Percentiles rank a stretch among this genome's conserved stretches.
These are phyloP conservation scores for Aciculosporium take DNA, from an alignment of 2,329 filamentous ascomycete genomes.

Conservation along the genomic window DNA sequence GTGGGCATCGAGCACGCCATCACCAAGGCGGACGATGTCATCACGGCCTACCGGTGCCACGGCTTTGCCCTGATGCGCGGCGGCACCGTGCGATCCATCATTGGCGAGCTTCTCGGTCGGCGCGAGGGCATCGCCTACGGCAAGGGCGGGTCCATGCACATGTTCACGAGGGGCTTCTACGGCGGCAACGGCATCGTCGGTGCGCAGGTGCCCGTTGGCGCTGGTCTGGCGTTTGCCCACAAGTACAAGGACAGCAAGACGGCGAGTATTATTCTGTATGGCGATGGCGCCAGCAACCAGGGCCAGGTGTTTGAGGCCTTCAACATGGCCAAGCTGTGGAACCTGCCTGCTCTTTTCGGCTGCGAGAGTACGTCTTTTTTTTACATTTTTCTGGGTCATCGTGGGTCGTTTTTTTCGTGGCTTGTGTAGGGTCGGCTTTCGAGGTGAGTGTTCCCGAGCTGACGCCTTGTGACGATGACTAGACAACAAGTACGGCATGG, in stretches of 20 bases:
- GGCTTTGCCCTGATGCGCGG: constrained; percentile 96
- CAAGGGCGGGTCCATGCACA: constrained; percentile 99
- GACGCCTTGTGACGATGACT: neutral
- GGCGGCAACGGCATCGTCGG: constrained; percentile 98
- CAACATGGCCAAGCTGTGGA: constrained; percentile 99
- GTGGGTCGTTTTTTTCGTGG: neutral
- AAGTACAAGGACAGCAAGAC: constrained; percentile 83
- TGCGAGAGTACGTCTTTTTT: constrained; percentile 74
- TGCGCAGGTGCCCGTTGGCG: constrained; percentile 93
- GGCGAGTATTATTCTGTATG: constrained; percentile 80
- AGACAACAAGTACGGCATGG: constrained; percentile 99
- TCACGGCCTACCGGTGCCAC: constrained; percentile 98
- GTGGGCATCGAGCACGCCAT: constrained; percentile 95
- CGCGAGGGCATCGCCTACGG: constrained; percentile 95
- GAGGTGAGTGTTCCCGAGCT: too few species aligned
- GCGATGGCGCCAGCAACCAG: constrained; percentile 97
- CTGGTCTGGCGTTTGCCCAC: constrained; percentile 91
- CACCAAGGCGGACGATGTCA: constrained; percentile 80
- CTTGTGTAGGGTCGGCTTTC: neutral
- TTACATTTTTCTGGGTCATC: neutral
- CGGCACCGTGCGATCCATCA: constrained; percentile 77
- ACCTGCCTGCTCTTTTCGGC: constrained; percentile 85
- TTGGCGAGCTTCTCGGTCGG: constrained; percentile 87
- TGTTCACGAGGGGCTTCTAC: constrained; percentile 97
- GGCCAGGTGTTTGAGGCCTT: constrained; percentile 99